Percentiles rank a stretch among this genome's conserved stretches.
Conservation (phyloP, 306 rosid species). For the Oemleria cerasiformis region DNA sequence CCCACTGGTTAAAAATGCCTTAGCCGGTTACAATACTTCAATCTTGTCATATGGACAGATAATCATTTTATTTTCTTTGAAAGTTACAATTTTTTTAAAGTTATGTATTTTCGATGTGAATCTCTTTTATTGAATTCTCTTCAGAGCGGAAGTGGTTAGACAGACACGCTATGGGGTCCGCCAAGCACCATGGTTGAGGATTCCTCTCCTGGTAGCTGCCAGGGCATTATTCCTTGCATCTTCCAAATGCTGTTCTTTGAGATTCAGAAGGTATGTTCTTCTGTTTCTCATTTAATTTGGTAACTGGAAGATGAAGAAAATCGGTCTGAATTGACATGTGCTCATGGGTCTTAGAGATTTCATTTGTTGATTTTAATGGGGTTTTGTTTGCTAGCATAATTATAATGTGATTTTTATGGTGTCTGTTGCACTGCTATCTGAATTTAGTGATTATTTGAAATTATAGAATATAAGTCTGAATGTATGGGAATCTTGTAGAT, state of each 20-base stretch:
- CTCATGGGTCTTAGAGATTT: too few species aligned
- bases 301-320: not conserved
- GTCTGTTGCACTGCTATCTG: too few species aligned
- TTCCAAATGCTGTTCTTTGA: slow-evolving; percentile 72
- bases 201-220: slow-evolving; percentile 45
- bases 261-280: slow-evolving; percentile 63
- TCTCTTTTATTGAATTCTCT: slow-evolving; percentile 11
- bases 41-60: slow-evolving; percentile 92
- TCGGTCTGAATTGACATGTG: not conserved
- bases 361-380: too few species aligned
- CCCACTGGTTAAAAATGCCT: slow-evolving; percentile 73
- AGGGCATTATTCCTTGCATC: slow-evolving; percentile 83
- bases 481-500: too few species aligned
- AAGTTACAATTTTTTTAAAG: too few species aligned
- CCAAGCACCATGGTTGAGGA: slow-evolving; percentile 81
- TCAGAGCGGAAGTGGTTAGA: slow-evolving; percentile 90
- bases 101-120: not conserved
- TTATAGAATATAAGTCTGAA: too few species aligned
- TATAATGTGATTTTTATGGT: too few species aligned
- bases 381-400: too few species aligned
- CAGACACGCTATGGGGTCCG: slow-evolving; percentile 95
- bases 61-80: not conserved
- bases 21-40: slow-evolving; percentile 89
- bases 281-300: slow-evolving; percentile 10
- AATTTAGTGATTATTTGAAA: too few species aligned